Percentiles rank a stretch among this genome's conserved stretches.
phyloP scores from a whole-genome alignment of 2,329 filamentous ascomycete genomes.

The Fusarium mangiferae region DNA sequence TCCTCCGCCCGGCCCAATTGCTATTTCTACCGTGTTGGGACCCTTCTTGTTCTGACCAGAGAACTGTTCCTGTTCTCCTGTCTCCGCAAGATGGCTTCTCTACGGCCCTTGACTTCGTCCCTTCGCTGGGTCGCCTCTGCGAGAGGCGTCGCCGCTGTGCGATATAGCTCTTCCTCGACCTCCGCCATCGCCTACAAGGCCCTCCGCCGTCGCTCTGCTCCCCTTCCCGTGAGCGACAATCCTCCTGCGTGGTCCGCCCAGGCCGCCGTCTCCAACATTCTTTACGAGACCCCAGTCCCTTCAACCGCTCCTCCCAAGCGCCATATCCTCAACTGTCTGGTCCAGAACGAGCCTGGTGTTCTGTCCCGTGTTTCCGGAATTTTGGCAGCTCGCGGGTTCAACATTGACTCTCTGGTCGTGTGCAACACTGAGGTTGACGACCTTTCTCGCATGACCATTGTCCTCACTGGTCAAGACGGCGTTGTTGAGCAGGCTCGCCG shows the following conservation, averaged over 20 bases:
- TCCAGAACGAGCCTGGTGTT: conserved; percentile 98
- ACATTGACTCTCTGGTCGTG: conserved; percentile 97
- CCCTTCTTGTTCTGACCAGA: conserved; percentile 42
- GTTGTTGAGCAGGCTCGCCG: conserved; percentile 96
- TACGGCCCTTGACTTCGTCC: conserved; percentile 55
- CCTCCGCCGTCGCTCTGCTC: conserved; percentile 87
- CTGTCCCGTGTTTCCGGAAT: conserved; percentile 97
- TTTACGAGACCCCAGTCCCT: conserved; percentile 95
- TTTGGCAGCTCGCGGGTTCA: conserved; percentile 94
- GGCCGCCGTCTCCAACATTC: conserved; percentile 95
- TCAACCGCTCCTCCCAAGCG: conserved; percentile 87
- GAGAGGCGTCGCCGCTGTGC: conserved; percentile 46
- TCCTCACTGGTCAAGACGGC: conserved; percentile 93
- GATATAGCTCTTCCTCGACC: conserved; percentile 70
- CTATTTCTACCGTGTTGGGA: conserved; percentile 35
- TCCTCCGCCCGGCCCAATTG: conserved; percentile 20
- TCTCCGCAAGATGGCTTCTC: conserved; percentile 55
- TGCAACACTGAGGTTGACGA: conserved; percentile 98
- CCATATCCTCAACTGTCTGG: conserved; percentile 96
- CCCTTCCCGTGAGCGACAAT: conserved; percentile 81
- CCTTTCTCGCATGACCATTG: conserved; percentile 98
- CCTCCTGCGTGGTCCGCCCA: conserved; percentile 88
- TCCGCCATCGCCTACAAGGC: conserved; percentile 98
- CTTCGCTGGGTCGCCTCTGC: conserved; percentile 50
- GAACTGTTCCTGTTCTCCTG: conserved; percentile 36